Conservation (phyloP, 192 early-diverging fungal species). For the Fimicolochytrium jonesii region DNA sequence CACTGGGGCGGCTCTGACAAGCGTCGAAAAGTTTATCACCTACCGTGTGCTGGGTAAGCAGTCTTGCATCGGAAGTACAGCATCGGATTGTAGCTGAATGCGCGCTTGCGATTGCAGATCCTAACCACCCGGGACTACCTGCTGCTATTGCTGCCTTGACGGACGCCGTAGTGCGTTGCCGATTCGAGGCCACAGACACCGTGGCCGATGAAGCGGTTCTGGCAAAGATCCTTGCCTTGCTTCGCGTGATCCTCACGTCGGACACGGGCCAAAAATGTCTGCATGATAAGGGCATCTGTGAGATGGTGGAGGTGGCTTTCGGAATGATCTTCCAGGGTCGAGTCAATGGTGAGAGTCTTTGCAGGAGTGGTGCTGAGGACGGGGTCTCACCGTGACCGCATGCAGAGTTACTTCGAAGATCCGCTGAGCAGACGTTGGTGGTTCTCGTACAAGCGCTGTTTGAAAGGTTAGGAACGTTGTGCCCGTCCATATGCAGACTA, state of each 20-base stretch:
- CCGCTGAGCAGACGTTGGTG: conserved; percentile 76
- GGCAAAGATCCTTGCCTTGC: conserved; percentile 78
- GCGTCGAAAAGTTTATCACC: conserved; percentile 84
- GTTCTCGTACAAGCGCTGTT: conserved; percentile 71
- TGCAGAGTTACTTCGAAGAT: conserved; percentile 72
- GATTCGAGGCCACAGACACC: conserved; percentile 92
- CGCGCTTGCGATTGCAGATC: no score
- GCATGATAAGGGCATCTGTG: conserved; percentile 90
- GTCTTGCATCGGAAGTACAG: no score
- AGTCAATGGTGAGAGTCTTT: conserved; percentile 59
- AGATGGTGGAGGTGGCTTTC: conserved; percentile 95
- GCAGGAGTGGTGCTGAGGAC: not conserved
- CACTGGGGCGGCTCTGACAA: conserved; percentile 82
- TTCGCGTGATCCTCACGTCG: conserved; percentile 65
- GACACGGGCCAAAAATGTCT: conserved; percentile 65
- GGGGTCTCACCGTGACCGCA: no score
- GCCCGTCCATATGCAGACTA: no score
- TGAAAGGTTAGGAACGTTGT: conserved; percentile 42
- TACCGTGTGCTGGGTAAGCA: conserved; percentile 64
- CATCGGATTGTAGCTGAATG: no score
- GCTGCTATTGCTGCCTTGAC: conserved; percentile 68
- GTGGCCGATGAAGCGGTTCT: conserved; percentile 94
- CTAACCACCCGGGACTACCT: conserved; percentile 62
- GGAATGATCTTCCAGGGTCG: conserved; percentile 96
- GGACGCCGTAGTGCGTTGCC: conserved; percentile 87